A percentile compares a stretch with the other conserved stretches of the same genome.
phyloP scores from a whole-genome alignment of 139 green algal genomes.

The Chlorella sp. region DNA sequence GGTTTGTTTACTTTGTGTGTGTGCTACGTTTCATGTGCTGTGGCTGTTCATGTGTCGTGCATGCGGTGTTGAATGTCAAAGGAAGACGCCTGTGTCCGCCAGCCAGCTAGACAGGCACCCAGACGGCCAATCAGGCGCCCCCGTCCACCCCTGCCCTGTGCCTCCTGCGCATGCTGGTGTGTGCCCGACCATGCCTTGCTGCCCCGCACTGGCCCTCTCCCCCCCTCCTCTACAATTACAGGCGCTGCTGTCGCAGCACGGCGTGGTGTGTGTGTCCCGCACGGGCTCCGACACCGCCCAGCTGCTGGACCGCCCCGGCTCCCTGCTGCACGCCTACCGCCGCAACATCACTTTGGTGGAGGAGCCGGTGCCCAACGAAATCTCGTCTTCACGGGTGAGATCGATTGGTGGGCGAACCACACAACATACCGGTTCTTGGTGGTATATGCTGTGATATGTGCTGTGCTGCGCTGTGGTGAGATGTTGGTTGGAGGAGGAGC shows the following conservation, averaged over 20 bases:
- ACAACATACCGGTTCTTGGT: not conserved
- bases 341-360: constrained; percentile 47
- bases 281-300: not conserved
- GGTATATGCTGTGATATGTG: too few species aligned
- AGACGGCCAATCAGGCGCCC: not conserved
- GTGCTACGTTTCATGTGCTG: too few species aligned
- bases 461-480: too few species aligned
- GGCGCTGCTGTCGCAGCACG: constrained; percentile 43
- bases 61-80: too few species aligned
- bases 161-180: too few species aligned
- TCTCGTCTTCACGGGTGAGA: constrained; percentile 49
- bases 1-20: too few species aligned
- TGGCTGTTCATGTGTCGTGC: too few species aligned
- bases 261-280: constrained; percentile 47
- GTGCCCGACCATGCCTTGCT: too few species aligned
- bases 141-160: not conserved
- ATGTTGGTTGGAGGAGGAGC: constrained; percentile 50
- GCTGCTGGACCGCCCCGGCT: constrained; percentile 36
- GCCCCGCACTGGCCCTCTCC: not conserved
- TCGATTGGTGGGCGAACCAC: not conserved
- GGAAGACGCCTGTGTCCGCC: too few species aligned
- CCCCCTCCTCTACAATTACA: not conserved
- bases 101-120: too few species aligned
- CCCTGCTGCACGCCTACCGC: constrained; percentile 42
- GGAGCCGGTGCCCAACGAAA: constrained; percentile 52